These are phyloP conservation scores for Rubus idaeus DNA, from an alignment of 306 rosid species.

Conservation along the genomic window DNA sequence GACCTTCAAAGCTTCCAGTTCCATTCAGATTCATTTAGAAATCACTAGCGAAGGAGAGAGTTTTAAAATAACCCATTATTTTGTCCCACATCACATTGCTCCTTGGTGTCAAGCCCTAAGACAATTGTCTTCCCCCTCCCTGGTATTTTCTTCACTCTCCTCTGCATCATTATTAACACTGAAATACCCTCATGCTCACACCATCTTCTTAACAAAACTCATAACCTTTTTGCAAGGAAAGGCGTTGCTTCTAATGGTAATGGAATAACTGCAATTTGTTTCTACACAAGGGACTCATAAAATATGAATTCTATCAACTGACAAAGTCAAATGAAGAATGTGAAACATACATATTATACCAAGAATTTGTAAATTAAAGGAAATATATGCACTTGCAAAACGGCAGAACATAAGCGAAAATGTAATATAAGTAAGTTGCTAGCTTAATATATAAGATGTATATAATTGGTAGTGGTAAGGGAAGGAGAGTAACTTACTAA, in stretches of 20 bases:
- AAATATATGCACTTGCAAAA: not conserved
- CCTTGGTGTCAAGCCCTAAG: no score
- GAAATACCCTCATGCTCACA: not conserved
- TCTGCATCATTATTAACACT: not conserved
- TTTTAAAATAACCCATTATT: no score
- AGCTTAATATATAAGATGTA: not conserved
- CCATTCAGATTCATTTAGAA: not conserved
- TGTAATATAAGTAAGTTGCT: not conserved
- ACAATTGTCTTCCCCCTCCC: no score
- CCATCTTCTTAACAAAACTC: not conserved
- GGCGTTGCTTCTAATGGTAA: not conserved
- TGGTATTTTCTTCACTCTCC: no score
- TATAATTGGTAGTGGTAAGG: not conserved
- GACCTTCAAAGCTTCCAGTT: not conserved
- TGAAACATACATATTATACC: not conserved
- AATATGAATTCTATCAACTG: not conserved
- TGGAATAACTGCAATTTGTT: not conserved
- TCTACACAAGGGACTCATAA: not conserved
- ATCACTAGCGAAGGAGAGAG: not conserved
- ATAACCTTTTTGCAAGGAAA: not conserved
- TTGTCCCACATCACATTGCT: no score
- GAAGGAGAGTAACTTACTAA: conserved; percentile 46
- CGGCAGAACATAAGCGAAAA: not conserved
- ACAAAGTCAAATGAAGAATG: not conserved
- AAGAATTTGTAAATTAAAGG: not conserved